These are phyloP conservation scores for Phytophthora constricta DNA, from an alignment of 352 stramenopile species.

Conservation along the genomic window DNA sequence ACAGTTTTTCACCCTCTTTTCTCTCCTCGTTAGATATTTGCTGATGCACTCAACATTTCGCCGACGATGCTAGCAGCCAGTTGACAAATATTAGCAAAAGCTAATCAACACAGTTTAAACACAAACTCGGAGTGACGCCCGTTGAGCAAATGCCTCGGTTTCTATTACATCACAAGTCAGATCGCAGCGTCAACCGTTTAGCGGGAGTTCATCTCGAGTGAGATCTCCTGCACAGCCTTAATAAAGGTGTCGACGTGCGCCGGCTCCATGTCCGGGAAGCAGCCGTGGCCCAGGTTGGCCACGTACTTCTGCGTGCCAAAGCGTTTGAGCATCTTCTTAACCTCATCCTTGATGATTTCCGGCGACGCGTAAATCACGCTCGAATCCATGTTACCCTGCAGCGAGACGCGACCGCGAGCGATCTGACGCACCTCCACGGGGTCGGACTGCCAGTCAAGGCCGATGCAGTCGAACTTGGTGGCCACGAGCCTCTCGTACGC, in stretches of 20 bases:
- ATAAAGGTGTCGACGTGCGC: constrained; percentile 96
- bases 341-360: constrained; percentile 85
- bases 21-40: constrained; percentile 56
- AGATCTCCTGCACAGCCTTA: constrained; percentile 95
- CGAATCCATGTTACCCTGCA: constrained; percentile 95
- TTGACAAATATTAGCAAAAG: constrained; percentile 7
- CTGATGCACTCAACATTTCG: constrained; percentile 72
- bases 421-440: constrained; percentile 84
- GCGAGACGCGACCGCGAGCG: constrained; percentile 69
- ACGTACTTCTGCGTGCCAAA: constrained; percentile 97
- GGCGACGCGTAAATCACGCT: constrained; percentile 86
- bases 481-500: constrained; percentile 70
- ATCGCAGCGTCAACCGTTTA: constrained; percentile 18
- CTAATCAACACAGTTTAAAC: constrained; percentile 5
- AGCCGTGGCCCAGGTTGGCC: constrained; percentile 97
- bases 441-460: constrained; percentile 95
- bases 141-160: too few species aligned
- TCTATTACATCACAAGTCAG: constrained; percentile 36
- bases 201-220: constrained; percentile 83
- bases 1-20: constrained; percentile 11
- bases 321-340: constrained; percentile 94
- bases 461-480: constrained; percentile 95
- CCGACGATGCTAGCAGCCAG: constrained; percentile 31
- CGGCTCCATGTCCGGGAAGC: constrained; percentile 96
- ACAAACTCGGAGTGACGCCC: constrained; percentile 5